Percentiles rank a stretch among this genome's conserved stretches.
phyloP scores from a whole-genome alignment of 2,329 filamentous ascomycete genomes.

The Diaporthe australafricana region DNA sequence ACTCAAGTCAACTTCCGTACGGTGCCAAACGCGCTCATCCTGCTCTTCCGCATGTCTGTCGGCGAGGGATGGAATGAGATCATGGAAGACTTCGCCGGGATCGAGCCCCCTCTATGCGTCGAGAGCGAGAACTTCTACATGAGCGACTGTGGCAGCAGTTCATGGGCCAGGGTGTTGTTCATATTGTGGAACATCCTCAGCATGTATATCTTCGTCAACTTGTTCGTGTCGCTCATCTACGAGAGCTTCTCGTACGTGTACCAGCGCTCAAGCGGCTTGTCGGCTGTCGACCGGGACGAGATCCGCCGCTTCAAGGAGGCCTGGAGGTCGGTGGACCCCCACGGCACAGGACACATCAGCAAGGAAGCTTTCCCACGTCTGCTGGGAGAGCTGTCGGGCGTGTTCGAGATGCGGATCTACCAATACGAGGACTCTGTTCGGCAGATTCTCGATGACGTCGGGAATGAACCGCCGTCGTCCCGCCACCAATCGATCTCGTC shows the following conservation, averaged over 20 bases:
- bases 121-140: conserved; percentile 78
- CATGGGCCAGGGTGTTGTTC: conserved; percentile 91
- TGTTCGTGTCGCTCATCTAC: conserved; percentile 98
- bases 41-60: conserved; percentile 92
- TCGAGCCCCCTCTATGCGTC: conserved; percentile 85
- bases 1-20: conserved; percentile 92
- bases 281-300: conserved; percentile 90
- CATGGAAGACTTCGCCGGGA: conserved; percentile 93
- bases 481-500: conserved; percentile 68
- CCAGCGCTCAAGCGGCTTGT: conserved; percentile 93
- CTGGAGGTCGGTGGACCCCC: conserved; percentile 94
- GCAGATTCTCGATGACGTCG: conserved; percentile 88
- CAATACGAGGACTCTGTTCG: conserved; percentile 88
- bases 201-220: conserved; percentile 99
- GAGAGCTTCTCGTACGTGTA: conserved; percentile 99
- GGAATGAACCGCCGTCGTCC: conserved; percentile 63
- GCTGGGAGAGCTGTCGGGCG: conserved; percentile 89
- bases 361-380: conserved; percentile 91
- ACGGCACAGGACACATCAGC: conserved; percentile 89
- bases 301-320: conserved; percentile 98
- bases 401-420: conserved; percentile 98
- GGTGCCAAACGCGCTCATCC: conserved; percentile 91
- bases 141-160: conserved; percentile 91
- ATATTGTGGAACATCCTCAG: conserved; percentile 98
- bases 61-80: conserved; percentile 97